phyloP scores from a whole-genome alignment of 202 grass and related monocot genomes.

The Tripidium arundinaceum region DNA sequence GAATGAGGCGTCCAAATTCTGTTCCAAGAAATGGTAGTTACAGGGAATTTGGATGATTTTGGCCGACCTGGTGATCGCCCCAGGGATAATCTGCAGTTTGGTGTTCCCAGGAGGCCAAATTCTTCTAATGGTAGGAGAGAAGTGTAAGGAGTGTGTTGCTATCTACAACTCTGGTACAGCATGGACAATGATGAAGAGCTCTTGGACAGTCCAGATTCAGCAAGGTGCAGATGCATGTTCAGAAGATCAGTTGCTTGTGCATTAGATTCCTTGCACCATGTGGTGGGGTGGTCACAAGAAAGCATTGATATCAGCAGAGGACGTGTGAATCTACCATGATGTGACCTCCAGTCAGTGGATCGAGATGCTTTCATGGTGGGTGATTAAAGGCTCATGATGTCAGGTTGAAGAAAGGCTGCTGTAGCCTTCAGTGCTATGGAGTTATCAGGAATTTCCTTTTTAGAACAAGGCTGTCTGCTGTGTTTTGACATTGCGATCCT shows the following conservation, averaged over 20 bases:
- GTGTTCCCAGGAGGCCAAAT: constrained; percentile 55
- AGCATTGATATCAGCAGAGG: background rate
- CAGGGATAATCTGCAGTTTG: constrained; percentile 52
- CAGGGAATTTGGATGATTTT: constrained; percentile 75
- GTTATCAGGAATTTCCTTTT: background rate
- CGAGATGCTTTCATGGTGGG: constrained; percentile 6
- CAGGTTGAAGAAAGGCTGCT: background rate
- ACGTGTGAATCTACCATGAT: background rate
- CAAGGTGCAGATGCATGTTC: background rate
- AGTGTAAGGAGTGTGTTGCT: constrained; percentile 32
- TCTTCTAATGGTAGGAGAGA: constrained; percentile 75
- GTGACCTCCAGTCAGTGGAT: background rate
- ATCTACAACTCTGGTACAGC: constrained; percentile 8
- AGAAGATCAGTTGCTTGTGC: constrained; percentile 25
- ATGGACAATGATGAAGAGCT: constrained; percentile 13
- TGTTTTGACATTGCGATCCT: constrained; percentile 20
- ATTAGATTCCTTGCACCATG: background rate
- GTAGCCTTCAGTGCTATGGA: constrained; percentile 7
- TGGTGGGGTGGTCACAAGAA: background rate
- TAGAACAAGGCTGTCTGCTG: constrained; percentile 23
- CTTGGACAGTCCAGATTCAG: background rate
- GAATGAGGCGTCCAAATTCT: constrained; percentile 55
- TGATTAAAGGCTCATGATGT: constrained; percentile 12
- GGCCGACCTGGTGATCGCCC: constrained; percentile 48
- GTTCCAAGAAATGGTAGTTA: constrained; percentile 69